These are phyloP conservation scores for Punica granatum DNA, from an alignment of 345 rosid genomes.

Conservation along the genomic window DNA sequence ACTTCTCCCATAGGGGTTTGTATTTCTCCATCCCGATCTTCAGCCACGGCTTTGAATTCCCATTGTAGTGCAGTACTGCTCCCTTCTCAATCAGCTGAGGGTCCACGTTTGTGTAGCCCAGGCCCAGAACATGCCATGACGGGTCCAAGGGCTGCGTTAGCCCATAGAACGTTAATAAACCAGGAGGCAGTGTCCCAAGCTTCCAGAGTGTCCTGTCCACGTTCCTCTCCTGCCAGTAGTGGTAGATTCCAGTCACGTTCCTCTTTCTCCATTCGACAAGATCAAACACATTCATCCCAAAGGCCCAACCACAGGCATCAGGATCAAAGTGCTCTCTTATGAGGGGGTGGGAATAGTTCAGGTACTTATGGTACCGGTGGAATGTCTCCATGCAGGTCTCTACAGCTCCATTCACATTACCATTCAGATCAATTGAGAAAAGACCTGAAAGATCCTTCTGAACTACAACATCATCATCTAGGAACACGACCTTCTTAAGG, in stretches of 20 bases:
- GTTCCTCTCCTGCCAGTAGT: slow-evolving; percentile 88
- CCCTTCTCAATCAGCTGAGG: slow-evolving; percentile 72
- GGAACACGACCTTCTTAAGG: slow-evolving; percentile 72
- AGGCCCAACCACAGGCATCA: slow-evolving; percentile 97
- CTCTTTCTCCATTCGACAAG: slow-evolving; percentile 81
- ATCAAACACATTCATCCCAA: slow-evolving; percentile 91
- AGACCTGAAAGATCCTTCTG: slow-evolving; percentile 63
- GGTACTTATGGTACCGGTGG: slow-evolving; percentile 76
- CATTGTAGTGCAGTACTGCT: slow-evolving; percentile 91
- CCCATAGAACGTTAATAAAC: slow-evolving; percentile 83
- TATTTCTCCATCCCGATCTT: slow-evolving; percentile 91
- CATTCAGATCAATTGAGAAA: slow-evolving; percentile 61
- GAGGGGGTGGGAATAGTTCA: slow-evolving; percentile 86
- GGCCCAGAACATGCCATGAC: slow-evolving; percentile 84
- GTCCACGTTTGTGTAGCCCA: slow-evolving; percentile 84
- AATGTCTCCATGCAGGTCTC: slow-evolving; percentile 98
- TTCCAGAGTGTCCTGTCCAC: slow-evolving; percentile 87
- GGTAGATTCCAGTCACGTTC: slow-evolving; percentile 87
- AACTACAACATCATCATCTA: slow-evolving; percentile 84
- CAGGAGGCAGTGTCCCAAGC: slow-evolving; percentile 89
- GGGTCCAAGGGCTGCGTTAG: slow-evolving; percentile 73
- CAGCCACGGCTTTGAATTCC: slow-evolving; percentile 95
- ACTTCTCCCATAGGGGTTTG: slow-evolving; percentile 92
- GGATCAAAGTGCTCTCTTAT: slow-evolving; percentile 86
- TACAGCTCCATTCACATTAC: slow-evolving; percentile 91